Percentiles rank a stretch among this genome's conserved stretches.
phyloP scores from a whole-genome alignment of 2,329 filamentous ascomycete species.

The Nemania sp. region DNA sequence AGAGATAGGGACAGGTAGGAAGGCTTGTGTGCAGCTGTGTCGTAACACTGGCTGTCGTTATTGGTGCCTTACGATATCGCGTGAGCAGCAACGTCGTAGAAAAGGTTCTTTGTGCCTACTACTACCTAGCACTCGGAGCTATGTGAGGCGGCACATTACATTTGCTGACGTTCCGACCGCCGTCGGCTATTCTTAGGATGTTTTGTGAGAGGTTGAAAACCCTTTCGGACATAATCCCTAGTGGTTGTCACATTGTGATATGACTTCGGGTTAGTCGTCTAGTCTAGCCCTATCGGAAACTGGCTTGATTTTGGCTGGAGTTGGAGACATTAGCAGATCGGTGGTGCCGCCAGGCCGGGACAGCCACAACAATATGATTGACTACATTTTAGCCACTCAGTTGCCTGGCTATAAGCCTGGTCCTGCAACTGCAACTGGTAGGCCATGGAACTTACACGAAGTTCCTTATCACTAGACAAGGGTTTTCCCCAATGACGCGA shows the following conservation, averaged over 20 bases:
- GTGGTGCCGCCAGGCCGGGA: slow-evolving; percentile 39
- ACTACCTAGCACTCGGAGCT: too few relatives aligned
- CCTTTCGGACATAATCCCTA: slow-evolving; percentile 16
- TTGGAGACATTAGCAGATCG: slow-evolving; percentile 33
- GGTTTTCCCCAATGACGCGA: slow-evolving; percentile 19
- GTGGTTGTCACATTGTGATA: slow-evolving; percentile 22
- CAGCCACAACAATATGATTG: slow-evolving; percentile 35
- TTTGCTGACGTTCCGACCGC: slow-evolving; percentile 28
- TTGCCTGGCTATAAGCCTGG: slow-evolving; percentile 1
- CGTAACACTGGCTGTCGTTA: slow-evolving; percentile 20
- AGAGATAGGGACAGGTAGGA: slow-evolving; percentile 10
- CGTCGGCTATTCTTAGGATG: slow-evolving; percentile 33
- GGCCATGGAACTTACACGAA: slow-evolving; percentile 15
- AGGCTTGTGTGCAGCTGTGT: slow-evolving; percentile 25
- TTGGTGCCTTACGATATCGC: slow-evolving; percentile 32
- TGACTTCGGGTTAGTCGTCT: slow-evolving; percentile 17
- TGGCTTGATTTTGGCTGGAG: slow-evolving; percentile 30
- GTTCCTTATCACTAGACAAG: slow-evolving; percentile 14
- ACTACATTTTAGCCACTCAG: slow-evolving; percentile 29
- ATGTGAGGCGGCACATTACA: slow-evolving; percentile 31
- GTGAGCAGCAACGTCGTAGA: slow-evolving; percentile 20
- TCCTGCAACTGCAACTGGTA: slow-evolving; percentile 22
- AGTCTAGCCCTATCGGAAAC: slow-evolving; percentile 30
- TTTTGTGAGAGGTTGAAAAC: slow-evolving; percentile 5
- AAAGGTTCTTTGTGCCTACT: slow-evolving; percentile 15